Evolutionary conservation across 192 early-diverging fungal species (phyloP).

Genomic region (Backusella mclennaniae): DNA sequence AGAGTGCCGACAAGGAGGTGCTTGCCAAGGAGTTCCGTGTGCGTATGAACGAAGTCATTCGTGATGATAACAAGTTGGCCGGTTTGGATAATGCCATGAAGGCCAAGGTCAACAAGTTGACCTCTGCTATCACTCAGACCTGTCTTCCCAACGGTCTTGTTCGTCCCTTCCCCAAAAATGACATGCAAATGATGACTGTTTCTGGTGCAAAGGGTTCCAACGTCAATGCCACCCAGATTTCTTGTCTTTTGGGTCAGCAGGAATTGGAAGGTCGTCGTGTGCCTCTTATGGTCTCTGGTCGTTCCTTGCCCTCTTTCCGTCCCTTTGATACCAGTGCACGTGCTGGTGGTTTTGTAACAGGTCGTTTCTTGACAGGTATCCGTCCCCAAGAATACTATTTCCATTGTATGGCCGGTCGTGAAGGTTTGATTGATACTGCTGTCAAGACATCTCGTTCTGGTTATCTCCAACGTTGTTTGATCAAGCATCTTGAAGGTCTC

Average conservation of each 20-base stretch:
- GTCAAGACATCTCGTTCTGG: constrained; percentile 99
- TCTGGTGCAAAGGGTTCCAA: constrained; percentile 97
- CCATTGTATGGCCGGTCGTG: constrained; percentile 99
- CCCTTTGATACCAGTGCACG: constrained; percentile 88
- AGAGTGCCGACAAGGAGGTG: constrained; percentile 35
- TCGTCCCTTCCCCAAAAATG: constrained; percentile 86
- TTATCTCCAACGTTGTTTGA: constrained; percentile 98
- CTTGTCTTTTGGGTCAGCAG: constrained; percentile 96
- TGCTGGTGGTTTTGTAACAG: constrained; percentile 95
- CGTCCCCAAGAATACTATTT: constrained; percentile 91
- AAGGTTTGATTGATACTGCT: constrained; percentile 99
- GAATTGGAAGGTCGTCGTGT: constrained; percentile 97
- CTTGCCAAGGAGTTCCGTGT: constrained; percentile 56
- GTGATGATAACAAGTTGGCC: constrained; percentile 81
- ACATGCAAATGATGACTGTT: constrained; percentile 99
- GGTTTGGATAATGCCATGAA: constrained; percentile 90
- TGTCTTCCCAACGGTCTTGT: constrained; percentile 74
- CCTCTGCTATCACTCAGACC: constrained; percentile 71
- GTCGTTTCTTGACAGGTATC: constrained; percentile 98
- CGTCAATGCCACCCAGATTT: constrained; percentile 97
- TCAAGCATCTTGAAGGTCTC: constrained; percentile 97
- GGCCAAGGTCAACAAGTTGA: constrained; percentile 77
- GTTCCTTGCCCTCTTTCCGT: constrained; percentile 91
- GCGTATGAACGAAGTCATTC: constrained; percentile 84
- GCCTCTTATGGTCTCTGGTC: constrained; percentile 96